A percentile compares a stretch with the other conserved stretches of the same genome.
Conservation (phyloP, 805 yeast genomes). For the Nakazawaea wyomingensis region DNA sequence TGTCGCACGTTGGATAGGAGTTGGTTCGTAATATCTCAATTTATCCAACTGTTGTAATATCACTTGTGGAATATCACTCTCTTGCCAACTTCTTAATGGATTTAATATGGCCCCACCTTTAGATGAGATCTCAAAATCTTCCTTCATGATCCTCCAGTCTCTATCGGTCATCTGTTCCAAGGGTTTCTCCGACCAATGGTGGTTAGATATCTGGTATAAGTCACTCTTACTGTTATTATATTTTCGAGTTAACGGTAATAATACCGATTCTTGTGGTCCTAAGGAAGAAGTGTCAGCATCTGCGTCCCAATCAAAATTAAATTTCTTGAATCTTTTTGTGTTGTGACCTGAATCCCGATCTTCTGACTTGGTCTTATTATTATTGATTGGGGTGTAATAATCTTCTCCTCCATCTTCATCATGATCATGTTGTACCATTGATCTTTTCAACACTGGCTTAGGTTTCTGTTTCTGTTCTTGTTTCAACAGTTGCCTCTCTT, state of each 20-base stretch:
- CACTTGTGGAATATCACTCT: slow-evolving; percentile 43
- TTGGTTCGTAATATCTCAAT: slow-evolving; percentile 57
- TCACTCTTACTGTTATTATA: neutral
- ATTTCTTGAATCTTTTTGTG: slow-evolving; percentile 26
- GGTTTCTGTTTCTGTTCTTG: slow-evolving; percentile 14
- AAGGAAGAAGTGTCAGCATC: slow-evolving; percentile 65
- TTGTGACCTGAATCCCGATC: neutral
- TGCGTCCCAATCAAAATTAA: slow-evolving; percentile 65
- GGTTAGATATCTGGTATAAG: neutral
- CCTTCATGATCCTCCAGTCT: slow-evolving; percentile 86
- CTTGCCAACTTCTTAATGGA: slow-evolving; percentile 76
- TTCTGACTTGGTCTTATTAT: slow-evolving; percentile 4
- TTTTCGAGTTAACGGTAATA: slow-evolving; percentile 11
- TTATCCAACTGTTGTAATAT: slow-evolving; percentile 32
- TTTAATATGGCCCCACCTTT: slow-evolving; percentile 38
- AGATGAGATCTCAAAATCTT: slow-evolving; percentile 60
- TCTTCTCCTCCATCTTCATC: slow-evolving; percentile 6
- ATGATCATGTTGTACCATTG: slow-evolving; percentile 3
- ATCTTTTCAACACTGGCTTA: neutral
- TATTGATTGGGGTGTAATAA: neutral
- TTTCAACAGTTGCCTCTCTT: slow-evolving; percentile 29
- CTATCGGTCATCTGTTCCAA: slow-evolving; percentile 63
- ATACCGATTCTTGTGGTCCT: slow-evolving; percentile 5
- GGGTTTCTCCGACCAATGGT: slow-evolving; percentile 68
- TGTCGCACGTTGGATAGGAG: slow-evolving; percentile 88